Evolutionary conservation across 306 rosid species (phyloP), one percentile per base, ranked within the genome.

Genomic region (Pueraria montana): DNA sequence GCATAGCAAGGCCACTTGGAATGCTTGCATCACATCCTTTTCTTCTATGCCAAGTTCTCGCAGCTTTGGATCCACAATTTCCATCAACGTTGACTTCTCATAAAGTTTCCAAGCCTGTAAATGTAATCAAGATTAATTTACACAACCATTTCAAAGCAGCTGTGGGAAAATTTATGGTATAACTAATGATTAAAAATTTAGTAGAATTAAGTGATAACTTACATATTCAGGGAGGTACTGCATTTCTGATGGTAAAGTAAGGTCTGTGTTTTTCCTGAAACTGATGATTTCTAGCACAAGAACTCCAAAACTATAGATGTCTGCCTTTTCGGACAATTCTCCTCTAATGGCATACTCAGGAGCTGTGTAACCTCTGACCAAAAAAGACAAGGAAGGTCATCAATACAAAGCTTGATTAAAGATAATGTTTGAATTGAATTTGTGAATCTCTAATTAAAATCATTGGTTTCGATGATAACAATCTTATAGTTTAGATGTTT

Each of bases 301-400:
- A 86, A 95, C 99, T 83, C 98, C 98, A 88, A 93, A 93, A 83
- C 98, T 92, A 79, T 95, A 95, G 52, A 93, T 90, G 80, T 95
- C 98, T 53, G 97, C 98, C 84, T 93, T 93, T 83, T 90, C 99
- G 0, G 99, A 92, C 45, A 95, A 17, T 78, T 95, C 98, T 83
- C 98, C 97, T 81, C 91, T 89, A 34, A 91, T 89, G n/a, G 97
- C 99, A 83, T 95, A 95, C 86, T 95, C 98, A 2, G 99, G 97
- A 77, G 98, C 99, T 10, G 96, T 87, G 79, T 95, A 95, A 49
- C 98, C 99, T 88, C 98, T 93, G 80, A 65, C 27, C 58, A 80
- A 74, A 80, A 18, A 13, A 32, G 32, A 21, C 61, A 65, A 83
- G 16, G 63, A 79, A 50, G 36, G 76, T 49, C 63, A 26, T 34